phyloP scores from a whole-genome alignment of 768 basidiomycete species.

The Mycena belliarum region DNA sequence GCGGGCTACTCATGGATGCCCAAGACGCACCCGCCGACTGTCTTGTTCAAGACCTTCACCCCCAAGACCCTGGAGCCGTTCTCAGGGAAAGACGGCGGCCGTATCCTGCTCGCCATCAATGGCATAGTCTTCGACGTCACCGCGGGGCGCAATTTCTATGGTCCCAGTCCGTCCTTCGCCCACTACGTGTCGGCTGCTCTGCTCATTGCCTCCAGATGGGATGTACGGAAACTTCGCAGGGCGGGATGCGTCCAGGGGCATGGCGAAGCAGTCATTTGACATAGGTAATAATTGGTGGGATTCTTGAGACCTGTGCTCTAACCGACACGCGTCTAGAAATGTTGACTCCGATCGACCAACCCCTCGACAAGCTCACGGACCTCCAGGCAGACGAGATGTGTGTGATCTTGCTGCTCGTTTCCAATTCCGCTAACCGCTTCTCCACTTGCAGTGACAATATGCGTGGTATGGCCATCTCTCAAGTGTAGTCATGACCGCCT shows the following conservation, averaged over 20 bases:
- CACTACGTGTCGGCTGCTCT: background rate
- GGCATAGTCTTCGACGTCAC: conserved; percentile 93
- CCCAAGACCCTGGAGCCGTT: conserved; percentile 73
- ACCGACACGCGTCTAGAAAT: conserved; percentile 56
- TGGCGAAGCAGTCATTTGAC: conserved; percentile 98
- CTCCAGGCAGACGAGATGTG: conserved; percentile 82
- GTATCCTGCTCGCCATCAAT: conserved; percentile 86
- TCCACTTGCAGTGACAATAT: conserved; percentile 75
- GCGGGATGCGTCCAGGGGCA: conserved; percentile 91
- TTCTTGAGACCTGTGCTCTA: too few species aligned
- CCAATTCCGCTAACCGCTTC: conserved; percentile 8
- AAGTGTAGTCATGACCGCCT: background rate
- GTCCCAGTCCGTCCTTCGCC: conserved; percentile 67
- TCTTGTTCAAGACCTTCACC: conserved; percentile 78
- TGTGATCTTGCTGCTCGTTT: conserved; percentile 32
- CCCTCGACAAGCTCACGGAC: conserved; percentile 81
- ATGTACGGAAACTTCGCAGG: conserved; percentile 99
- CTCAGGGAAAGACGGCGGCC: conserved; percentile 60
- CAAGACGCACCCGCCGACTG: conserved; percentile 72
- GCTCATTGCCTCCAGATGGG: conserved; percentile 57
- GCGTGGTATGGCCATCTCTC: conserved; percentile 55
- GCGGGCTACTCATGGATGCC: conserved; percentile 93
- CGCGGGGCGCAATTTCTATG: conserved; percentile 88
- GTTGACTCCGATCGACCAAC: conserved; percentile 85
- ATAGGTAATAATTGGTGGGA: conserved; percentile 45